A percentile compares a stretch with the other conserved stretches of the same genome.
Conservation (phyloP, 768 basidiomycete genomes). For the Hysterangium stoloniferum region DNA sequence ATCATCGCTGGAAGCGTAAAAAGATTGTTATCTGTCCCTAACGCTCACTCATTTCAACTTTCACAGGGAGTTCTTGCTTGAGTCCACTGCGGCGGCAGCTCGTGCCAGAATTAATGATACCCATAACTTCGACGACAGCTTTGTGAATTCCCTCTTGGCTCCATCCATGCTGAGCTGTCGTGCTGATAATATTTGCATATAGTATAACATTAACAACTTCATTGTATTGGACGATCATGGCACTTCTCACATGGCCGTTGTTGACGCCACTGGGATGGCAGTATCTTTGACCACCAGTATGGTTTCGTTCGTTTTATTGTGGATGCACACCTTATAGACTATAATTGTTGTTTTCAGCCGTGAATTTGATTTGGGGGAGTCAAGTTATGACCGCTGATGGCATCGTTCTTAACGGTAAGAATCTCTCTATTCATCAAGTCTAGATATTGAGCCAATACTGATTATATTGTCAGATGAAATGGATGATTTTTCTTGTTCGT, state of each 20-base stretch:
- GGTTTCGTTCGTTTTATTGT: neutral
- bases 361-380: conserved; percentile 22
- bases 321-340: neutral
- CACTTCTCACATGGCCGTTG: conserved; percentile 30
- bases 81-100: conserved; percentile 19
- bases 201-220: conserved; percentile 29
- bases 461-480: conserved; percentile 22
- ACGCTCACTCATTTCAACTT: neutral
- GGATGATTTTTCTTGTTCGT: conserved; percentile 22
- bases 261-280: conserved; percentile 25
- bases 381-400: conserved; percentile 24
- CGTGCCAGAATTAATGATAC: conserved; percentile 23
- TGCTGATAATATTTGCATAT: conserved; percentile 6
- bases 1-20: conserved; percentile 24
- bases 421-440: neutral
- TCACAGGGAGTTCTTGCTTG: conserved; percentile 17
- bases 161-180: neutral
- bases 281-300: conserved; percentile 23
- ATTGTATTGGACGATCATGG: conserved; percentile 25
- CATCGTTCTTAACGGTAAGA: conserved; percentile 13
- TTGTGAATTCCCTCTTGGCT: neutral
- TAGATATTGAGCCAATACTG: neutral
- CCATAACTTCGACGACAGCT: conserved; percentile 18
- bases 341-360: conserved; percentile 9
- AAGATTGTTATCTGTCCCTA: neutral